phyloP scores from a whole-genome alignment of 805 yeast genomes.

The Suhomyces sp. region DNA sequence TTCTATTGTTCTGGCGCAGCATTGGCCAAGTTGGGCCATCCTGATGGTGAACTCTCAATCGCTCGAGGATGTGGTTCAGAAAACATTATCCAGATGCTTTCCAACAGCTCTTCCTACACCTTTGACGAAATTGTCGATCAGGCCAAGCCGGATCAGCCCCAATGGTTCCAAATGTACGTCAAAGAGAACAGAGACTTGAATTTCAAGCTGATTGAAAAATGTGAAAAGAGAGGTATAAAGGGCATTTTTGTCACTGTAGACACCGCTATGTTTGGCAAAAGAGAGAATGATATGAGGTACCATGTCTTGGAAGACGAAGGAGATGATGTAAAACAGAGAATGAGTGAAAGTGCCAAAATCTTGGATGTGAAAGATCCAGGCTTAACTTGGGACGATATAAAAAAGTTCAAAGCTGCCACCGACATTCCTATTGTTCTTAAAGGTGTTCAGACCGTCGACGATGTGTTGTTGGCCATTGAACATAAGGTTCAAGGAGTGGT shows the following conservation, averaged over 20 bases:
- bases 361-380: conserved; percentile 42
- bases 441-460: conserved; percentile 68
- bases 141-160: conserved; percentile 48
- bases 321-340: conserved; percentile 23
- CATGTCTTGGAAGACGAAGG: conserved; percentile 23
- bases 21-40: conserved; percentile 85
- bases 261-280: conserved; percentile 49
- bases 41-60: conserved; percentile 85
- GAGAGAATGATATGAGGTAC: conserved; percentile 48
- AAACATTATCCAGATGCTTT: conserved; percentile 79
- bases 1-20: conserved; percentile 93
- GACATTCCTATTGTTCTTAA: conserved; percentile 44
- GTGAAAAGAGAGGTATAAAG: conserved; percentile 39
- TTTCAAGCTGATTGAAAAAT: conserved; percentile 30
- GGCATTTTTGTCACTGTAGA: conserved; percentile 56
- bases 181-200: conserved; percentile 34
- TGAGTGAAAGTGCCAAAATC: conserved; percentile 24
- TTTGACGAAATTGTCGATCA: conserved; percentile 80
- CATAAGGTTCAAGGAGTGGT: conserved; percentile 61
- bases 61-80: conserved; percentile 79
- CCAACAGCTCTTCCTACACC: conserved; percentile 86
- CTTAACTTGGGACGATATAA: conserved; percentile 37
- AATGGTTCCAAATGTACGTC: conserved; percentile 51
- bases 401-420: conserved; percentile 38
- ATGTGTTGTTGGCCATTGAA: conserved; percentile 55